Percentiles rank a stretch among this genome's conserved stretches.
These are phyloP conservation scores for Piper betle DNA, from an alignment of 164 flowering plant species.

Conservation along the genomic window DNA sequence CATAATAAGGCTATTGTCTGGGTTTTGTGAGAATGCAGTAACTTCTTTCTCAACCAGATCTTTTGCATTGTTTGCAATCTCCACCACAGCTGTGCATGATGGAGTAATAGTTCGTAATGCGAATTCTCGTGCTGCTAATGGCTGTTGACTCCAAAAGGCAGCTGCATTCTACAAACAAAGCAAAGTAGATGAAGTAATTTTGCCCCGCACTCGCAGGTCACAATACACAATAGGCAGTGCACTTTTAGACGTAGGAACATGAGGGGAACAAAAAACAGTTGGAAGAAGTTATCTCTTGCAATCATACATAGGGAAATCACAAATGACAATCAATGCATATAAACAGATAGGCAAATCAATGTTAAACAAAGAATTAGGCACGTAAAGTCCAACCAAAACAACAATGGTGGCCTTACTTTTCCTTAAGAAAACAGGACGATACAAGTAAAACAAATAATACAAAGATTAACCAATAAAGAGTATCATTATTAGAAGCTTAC, in stretches of 20 bases:
- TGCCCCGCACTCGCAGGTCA: no score
- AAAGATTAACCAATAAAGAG: not conserved
- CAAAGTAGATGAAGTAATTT: no score
- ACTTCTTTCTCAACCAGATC: constrained; percentile 89
- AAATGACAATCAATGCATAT: no score
- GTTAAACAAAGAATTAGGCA: no score
- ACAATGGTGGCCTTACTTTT: not conserved
- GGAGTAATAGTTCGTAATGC: constrained; percentile 91
- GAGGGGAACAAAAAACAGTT: no score
- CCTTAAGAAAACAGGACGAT: not conserved
- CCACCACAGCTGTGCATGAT: constrained; percentile 54
- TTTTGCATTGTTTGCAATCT: constrained; percentile 61
- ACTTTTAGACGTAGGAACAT: no score
- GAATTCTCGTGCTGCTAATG: constrained; percentile 84
- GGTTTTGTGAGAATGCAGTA: constrained; percentile 70
- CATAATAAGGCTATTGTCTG: constrained; percentile 93
- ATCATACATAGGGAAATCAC: no score
- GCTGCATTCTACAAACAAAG: constrained; percentile 47
- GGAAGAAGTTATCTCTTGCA: no score
- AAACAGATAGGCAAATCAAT: no score
- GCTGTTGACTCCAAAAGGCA: constrained; percentile 92
- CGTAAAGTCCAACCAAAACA: not conserved
- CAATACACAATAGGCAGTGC: no score
- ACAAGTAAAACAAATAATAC: not conserved
- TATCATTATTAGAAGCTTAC: constrained; percentile 22